Evolutionary conservation across 805 yeast species (phyloP).

Genomic region (Ogataea chonburiensis): DNA sequence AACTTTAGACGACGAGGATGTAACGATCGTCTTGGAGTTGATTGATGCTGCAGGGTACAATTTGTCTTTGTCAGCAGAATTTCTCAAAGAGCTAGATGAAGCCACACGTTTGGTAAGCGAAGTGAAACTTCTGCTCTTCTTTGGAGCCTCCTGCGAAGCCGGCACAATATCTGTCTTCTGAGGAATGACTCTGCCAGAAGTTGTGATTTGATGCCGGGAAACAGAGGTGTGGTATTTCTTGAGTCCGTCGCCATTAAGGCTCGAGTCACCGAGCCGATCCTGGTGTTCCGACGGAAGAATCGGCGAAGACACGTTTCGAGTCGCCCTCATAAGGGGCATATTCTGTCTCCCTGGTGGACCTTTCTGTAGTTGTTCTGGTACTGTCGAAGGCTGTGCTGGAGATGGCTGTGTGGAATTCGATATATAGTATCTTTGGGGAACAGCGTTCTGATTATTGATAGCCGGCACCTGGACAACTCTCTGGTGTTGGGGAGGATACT

Average conservation of each 20-base stretch:
- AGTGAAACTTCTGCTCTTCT: conserved; percentile 47
- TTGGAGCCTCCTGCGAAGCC: conserved; percentile 30
- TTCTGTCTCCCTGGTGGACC: conserved; percentile 42
- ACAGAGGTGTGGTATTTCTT: conserved; percentile 36
- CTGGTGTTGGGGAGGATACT: conserved; percentile 6
- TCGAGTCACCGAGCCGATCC: conserved; percentile 6
- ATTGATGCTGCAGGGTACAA: conserved; percentile 28
- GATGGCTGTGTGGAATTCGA: conserved; percentile 7
- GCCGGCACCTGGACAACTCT: conserved; percentile 16
- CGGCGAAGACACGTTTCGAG: conserved; percentile 26
- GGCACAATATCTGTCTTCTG: conserved; percentile 41
- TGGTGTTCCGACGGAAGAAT: conserved; percentile 23
- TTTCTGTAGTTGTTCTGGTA: conserved; percentile 16
- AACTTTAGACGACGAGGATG: conserved; percentile 43
- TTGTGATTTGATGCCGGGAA: conserved; percentile 37
- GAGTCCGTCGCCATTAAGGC: conserved; percentile 20
- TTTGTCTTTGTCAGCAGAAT: conserved; percentile 33
- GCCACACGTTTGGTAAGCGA: conserved; percentile 41
- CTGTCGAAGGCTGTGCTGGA: conserved; percentile 11
- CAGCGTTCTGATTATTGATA: conserved; percentile 24
- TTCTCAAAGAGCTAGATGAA: conserved; percentile 32
- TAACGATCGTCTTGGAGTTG: conserved; percentile 46
- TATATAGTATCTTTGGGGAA: conserved; percentile 22
- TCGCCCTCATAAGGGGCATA: conserved; percentile 34
- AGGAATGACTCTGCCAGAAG: conserved; percentile 45